Conservation (phyloP, 495 filamentous ascomycete species). For the Massariosphaeria phaeospora region DNA sequence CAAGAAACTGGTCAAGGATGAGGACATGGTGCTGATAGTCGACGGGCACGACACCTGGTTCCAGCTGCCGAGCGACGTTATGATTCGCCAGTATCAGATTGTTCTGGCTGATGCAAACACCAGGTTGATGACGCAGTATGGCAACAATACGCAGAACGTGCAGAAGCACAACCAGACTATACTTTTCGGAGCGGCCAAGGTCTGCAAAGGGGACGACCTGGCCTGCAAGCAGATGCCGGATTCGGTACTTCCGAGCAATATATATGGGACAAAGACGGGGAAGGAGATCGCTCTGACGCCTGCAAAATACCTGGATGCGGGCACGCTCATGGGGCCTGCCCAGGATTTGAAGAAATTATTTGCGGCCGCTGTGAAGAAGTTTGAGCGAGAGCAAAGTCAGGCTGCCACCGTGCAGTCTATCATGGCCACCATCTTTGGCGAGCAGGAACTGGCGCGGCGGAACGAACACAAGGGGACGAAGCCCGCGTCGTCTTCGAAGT, state of each 20-base stretch:
- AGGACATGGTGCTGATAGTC: constrained; percentile 58
- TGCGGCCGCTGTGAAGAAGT: constrained; percentile 25
- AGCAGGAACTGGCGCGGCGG: constrained; percentile 34
- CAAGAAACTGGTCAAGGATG: constrained; percentile 46
- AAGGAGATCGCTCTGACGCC: constrained; percentile 43
- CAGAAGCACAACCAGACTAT: constrained; percentile 53
- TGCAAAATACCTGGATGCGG: constrained; percentile 43
- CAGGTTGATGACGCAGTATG: constrained; percentile 46
- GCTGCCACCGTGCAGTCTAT: constrained; percentile 31
- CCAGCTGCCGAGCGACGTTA: constrained; percentile 56
- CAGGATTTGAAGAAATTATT: constrained; percentile 33
- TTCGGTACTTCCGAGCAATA: constrained; percentile 53
- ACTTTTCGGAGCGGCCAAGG: constrained; percentile 58
- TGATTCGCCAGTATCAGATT: constrained; percentile 53
- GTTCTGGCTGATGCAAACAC: constrained; percentile 49
- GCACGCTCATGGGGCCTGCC: constrained; percentile 37
- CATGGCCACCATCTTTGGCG: constrained; percentile 35
- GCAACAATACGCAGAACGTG: constrained; percentile 23
- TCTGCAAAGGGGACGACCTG: constrained; percentile 47
- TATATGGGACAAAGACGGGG: constrained; percentile 55
- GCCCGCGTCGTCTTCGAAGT: constrained; percentile 40
- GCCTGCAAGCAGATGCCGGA: constrained; percentile 54
- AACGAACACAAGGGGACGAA: constrained; percentile 17
- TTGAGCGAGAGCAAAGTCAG: constrained; percentile 23
- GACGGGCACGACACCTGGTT: constrained; percentile 58